phyloP scores from a whole-genome alignment of 1,284 basidiomycete genomes.

The Wolfiporia cocos region DNA sequence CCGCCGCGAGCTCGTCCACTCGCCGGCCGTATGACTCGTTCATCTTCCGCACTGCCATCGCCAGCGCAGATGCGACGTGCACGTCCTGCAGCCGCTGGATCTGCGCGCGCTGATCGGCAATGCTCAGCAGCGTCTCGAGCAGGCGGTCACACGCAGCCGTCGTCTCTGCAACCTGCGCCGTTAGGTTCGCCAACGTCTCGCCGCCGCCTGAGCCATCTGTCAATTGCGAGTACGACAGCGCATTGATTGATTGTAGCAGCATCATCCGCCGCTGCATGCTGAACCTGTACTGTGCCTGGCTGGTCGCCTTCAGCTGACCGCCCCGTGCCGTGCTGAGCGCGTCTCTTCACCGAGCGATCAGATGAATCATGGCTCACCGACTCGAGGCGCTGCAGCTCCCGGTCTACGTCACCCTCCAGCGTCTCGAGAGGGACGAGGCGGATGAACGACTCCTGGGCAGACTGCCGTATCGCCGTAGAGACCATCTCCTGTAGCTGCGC shows the following conservation, averaged over 20 bases:
- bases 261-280: slow-evolving; percentile 63
- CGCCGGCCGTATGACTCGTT: slow-evolving; percentile 67
- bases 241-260: slow-evolving; percentile 55
- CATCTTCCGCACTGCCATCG: slow-evolving; percentile 70
- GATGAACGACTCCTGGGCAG: slow-evolving; percentile 66
- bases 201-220: slow-evolving; percentile 19
- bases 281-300: slow-evolving; percentile 64
- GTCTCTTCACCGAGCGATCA: too few species aligned
- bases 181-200: slow-evolving; percentile 31
- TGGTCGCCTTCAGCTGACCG: slow-evolving; percentile 26
- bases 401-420: slow-evolving; percentile 50
- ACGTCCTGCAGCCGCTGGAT: slow-evolving; percentile 51
- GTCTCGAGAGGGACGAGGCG: slow-evolving; percentile 58
- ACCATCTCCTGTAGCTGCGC: slow-evolving; percentile 68
- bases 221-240: slow-evolving; percentile 21
- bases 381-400: slow-evolving; percentile 54
- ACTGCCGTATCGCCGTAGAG: slow-evolving; percentile 64
- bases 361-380: slow-evolving; percentile 27
- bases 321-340: neutral
- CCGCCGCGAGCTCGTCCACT: slow-evolving; percentile 44
- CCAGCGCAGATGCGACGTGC: slow-evolving; percentile 68
- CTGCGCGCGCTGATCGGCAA: slow-evolving; percentile 59
- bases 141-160: slow-evolving; percentile 54
- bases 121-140: slow-evolving; percentile 47
- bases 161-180: slow-evolving; percentile 53